Percentiles rank a stretch among this genome's conserved stretches.
phyloP scores from a whole-genome alignment of 2,329 filamentous ascomycete genomes.

The Mycocentrospora acerina region DNA sequence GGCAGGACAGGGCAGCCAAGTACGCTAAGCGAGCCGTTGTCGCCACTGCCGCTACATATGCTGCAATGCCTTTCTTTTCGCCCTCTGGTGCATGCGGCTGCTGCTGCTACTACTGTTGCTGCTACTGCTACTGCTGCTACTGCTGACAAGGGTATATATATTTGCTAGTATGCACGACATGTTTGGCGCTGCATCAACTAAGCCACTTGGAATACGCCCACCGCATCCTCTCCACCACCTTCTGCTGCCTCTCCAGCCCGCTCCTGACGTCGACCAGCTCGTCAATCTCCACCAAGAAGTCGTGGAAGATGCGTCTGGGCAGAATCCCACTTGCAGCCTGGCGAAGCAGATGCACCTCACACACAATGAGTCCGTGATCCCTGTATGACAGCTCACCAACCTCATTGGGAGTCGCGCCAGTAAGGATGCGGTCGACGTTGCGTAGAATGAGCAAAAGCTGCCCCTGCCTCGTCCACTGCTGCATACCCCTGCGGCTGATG shows the following conservation, averaged over 20 bases:
- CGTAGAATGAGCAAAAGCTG: constrained; percentile 76
- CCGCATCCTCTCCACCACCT: constrained; percentile 77
- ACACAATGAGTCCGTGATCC: constrained; percentile 86
- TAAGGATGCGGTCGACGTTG: constrained; percentile 76
- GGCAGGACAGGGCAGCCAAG: constrained; percentile 6
- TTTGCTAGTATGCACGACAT: background rate
- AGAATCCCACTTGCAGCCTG: constrained; percentile 67
- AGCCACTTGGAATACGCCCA: constrained; percentile 87
- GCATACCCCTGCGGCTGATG: constrained; percentile 69
- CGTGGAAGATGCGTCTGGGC: constrained; percentile 72
- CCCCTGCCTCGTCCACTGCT: constrained; percentile 64
- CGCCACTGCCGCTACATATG: constrained; percentile 1
- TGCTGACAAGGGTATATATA: background rate
- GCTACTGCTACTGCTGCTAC: no score
- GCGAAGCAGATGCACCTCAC: constrained; percentile 83
- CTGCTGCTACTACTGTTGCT: no score
- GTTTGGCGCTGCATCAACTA: no score
- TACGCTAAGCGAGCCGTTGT: constrained; percentile 2
- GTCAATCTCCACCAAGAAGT: constrained; percentile 85
- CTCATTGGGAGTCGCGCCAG: constrained; percentile 58
- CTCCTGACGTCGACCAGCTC: constrained; percentile 80
- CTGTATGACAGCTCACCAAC: constrained; percentile 83
- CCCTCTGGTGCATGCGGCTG: background rate
- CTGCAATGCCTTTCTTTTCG: background rate
- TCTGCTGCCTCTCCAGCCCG: constrained; percentile 75